phyloP scores from a whole-genome alignment of 805 yeast species.

The Candida pini region DNA sequence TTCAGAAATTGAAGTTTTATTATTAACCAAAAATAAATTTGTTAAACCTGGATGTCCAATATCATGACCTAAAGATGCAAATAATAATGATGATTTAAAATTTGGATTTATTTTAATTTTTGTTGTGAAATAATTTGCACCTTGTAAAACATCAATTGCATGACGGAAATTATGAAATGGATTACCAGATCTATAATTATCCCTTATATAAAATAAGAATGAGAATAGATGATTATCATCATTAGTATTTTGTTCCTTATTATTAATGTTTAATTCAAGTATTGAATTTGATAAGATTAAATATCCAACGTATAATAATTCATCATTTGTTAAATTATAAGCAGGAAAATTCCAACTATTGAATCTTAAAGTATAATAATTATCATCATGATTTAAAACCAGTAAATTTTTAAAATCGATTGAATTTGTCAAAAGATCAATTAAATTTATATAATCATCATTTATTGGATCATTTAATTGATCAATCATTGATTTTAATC shows the following conservation, averaged over 20 bases:
- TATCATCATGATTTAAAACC: constrained; percentile 14
- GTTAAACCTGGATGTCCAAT: constrained; percentile 97
- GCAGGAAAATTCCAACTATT: constrained; percentile 70
- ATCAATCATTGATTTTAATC: no score
- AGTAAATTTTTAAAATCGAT: constrained; percentile 27
- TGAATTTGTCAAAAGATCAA: constrained; percentile 24
- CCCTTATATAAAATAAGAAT: constrained; percentile 63
- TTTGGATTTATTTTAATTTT: constrained; percentile 7
- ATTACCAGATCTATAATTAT: constrained; percentile 76
- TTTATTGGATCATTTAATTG: constrained; percentile 30
- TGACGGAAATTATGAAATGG: constrained; percentile 95
- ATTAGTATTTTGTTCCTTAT: not conserved
- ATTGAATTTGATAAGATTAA: constrained; percentile 37
- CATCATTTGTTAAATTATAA: constrained; percentile 58
- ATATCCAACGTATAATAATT: constrained; percentile 55
- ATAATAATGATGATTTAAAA: constrained; percentile 55
- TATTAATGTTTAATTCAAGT: not conserved
- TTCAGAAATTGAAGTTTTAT: constrained; percentile 58
- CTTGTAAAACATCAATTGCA: constrained; percentile 93
- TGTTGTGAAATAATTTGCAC: constrained; percentile 59
- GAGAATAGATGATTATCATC: constrained; percentile 42
- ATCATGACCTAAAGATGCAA: constrained; percentile 93
- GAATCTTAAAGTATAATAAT: constrained; percentile 28
- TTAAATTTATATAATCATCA: no score
- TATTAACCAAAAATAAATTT: constrained; percentile 57